Conservation (phyloP, 495 filamentous ascomycete species). For the Talaromyces wortmannii region DNA sequence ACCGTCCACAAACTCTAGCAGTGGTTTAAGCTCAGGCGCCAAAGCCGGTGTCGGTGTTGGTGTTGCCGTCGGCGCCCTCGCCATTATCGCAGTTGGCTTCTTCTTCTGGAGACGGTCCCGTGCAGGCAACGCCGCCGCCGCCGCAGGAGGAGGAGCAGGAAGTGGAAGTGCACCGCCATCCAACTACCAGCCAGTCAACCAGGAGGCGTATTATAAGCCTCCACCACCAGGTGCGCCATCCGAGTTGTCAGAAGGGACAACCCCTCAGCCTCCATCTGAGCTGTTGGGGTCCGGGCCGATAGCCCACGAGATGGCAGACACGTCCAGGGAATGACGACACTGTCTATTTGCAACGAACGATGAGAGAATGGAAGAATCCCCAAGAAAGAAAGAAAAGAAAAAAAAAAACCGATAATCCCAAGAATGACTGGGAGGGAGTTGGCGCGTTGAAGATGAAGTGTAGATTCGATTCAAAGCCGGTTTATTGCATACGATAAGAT, state of each 20-base stretch:
- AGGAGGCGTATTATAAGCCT: not conserved
- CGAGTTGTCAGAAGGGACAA: not conserved
- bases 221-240: not conserved
- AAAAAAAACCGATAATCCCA: not conserved
- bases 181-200: not conserved
- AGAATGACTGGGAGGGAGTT: not conserved
- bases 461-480: not conserved
- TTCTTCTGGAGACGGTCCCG: not conserved
- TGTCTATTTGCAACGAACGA: not conserved
- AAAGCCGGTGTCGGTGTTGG: conserved; percentile 41
- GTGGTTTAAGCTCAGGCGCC: conserved; percentile 15
- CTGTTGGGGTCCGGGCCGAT: not conserved
- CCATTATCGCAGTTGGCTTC: not conserved
- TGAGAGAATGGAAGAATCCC: not conserved
- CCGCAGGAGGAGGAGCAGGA: not conserved
- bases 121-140: not conserved
- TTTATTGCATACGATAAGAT: not conserved
- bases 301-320: conserved; percentile 2
- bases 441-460: not conserved
- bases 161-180: not conserved
- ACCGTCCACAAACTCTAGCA: not conserved
- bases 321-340: not conserved
- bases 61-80: conserved; percentile 24
- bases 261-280: not conserved
- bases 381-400: not conserved